Evolutionary conservation across 495 filamentous ascomycete genomes (phyloP).

Genomic region (Penicillium odoratum): DNA sequence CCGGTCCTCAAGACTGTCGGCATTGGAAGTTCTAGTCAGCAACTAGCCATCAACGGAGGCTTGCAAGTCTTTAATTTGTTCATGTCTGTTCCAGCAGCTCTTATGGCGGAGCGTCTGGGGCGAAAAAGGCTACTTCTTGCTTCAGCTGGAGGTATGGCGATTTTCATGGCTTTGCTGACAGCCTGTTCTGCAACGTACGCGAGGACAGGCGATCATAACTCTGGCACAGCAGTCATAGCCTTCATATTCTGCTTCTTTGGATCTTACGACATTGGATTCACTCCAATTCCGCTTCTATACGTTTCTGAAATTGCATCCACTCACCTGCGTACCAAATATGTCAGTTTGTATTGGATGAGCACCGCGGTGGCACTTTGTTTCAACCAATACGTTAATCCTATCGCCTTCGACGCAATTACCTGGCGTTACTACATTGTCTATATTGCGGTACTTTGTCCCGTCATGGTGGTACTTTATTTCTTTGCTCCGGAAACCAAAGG

Average conservation of each 20-base stretch:
- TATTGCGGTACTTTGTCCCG: constrained; percentile 54
- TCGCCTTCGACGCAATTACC: constrained; percentile 46
- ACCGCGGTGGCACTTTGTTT: constrained; percentile 57
- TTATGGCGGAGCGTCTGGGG: constrained; percentile 56
- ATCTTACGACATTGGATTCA: constrained; percentile 60
- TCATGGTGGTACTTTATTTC: constrained; percentile 59
- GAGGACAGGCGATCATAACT: constrained; percentile 38
- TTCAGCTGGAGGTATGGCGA: constrained; percentile 56
- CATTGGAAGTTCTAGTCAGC: constrained; percentile 44
- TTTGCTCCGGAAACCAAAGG: constrained; percentile 65
- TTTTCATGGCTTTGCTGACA: constrained; percentile 53
- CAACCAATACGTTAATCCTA: constrained; percentile 58
- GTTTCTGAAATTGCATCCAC: constrained; percentile 65
- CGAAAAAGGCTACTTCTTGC: constrained; percentile 56
- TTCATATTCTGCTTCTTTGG: constrained; percentile 55
- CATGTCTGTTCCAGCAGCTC: constrained; percentile 46
- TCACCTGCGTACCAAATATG: constrained; percentile 59
- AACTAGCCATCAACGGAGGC: constrained; percentile 35
- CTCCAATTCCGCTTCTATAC: constrained; percentile 63
- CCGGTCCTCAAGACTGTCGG: constrained; percentile 57
- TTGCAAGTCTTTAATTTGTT: constrained; percentile 27
- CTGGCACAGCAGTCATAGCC: constrained; percentile 50
- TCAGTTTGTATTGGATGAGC: constrained; percentile 31
- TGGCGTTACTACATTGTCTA: constrained; percentile 65
- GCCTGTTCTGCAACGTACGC: constrained; percentile 49